Evolutionary conservation across 148 eudicot genomes (phyloP).

Genomic region (Rhododendron ferrugineum): DNA sequence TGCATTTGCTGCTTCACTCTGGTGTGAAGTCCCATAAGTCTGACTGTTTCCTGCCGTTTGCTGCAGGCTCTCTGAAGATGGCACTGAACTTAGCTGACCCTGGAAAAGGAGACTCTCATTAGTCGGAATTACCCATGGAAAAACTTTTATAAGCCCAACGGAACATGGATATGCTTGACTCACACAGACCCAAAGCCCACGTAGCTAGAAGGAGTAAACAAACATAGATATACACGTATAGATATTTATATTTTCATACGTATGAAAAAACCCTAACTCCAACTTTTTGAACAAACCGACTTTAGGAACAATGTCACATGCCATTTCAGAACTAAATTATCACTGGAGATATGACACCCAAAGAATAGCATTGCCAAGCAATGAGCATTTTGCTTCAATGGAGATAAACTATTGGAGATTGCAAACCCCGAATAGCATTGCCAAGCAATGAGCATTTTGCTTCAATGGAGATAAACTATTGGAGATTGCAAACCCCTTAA

Average conservation of each 20-base stretch:
- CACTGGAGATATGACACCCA: not conserved
- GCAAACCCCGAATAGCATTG: not conserved
- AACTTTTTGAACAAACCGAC: not conserved
- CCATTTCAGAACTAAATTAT: not conserved
- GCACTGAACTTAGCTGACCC: constrained; percentile 76
- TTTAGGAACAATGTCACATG: not conserved
- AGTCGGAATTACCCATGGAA: not conserved
- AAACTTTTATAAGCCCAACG: not conserved
- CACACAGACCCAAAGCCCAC: not conserved
- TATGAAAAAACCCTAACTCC: not conserved
- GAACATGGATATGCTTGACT: not conserved
- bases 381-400: not conserved
- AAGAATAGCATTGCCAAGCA: not conserved
- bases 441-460: not conserved
- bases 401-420: not conserved
- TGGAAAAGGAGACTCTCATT: constrained; percentile 17
- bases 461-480: not conserved
- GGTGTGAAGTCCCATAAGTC: constrained; percentile 45
- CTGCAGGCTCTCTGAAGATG: constrained; percentile 60
- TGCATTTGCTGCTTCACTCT: constrained; percentile 44
- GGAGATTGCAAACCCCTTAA: not conserved
- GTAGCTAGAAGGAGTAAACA: not conserved
- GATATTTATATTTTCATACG: not conserved
- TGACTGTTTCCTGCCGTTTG: constrained; percentile 55
- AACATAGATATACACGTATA: not conserved